Percentiles rank a stretch among this genome's conserved stretches.
Conservation (phyloP, 2,329 filamentous ascomycete genomes). For the Dactylellina sp. region DNA sequence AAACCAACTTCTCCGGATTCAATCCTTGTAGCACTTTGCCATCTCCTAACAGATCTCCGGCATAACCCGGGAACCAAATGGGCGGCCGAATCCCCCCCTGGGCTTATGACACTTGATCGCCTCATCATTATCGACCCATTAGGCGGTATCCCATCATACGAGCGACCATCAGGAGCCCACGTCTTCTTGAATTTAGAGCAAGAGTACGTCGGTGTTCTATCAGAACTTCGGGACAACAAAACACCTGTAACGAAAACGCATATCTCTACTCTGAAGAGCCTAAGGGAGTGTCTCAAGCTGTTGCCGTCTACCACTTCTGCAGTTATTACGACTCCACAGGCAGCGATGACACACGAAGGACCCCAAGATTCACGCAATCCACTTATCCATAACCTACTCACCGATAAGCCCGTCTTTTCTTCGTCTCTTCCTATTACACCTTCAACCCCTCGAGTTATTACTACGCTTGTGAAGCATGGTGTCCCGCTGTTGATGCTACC, state of each 20-base stretch:
- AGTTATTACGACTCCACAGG: constrained; percentile 85
- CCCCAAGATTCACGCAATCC: constrained; percentile 73
- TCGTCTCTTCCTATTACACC: constrained; percentile 80
- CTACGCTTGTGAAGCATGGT: constrained; percentile 89
- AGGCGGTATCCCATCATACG: constrained; percentile 81
- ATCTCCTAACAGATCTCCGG: constrained; percentile 73
- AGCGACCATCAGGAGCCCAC: constrained; percentile 73
- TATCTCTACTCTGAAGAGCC: constrained; percentile 78
- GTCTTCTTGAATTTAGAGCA: constrained; percentile 95
- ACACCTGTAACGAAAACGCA: constrained; percentile 64
- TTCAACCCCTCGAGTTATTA: constrained; percentile 67
- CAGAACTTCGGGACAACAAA: constrained; percentile 69
- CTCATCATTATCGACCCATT: constrained; percentile 88
- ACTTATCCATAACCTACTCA: constrained; percentile 93
- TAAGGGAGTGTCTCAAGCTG: constrained; percentile 76
- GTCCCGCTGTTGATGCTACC: constrained; percentile 87
- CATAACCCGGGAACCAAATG: constrained; percentile 65
- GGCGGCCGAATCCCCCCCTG: constrained; percentile 63
- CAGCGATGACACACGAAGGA: constrained; percentile 71
- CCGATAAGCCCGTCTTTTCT: constrained; percentile 91
- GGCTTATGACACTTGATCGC: constrained; percentile 74
- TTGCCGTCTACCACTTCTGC: constrained; percentile 87
- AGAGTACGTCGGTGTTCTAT: constrained; percentile 78
- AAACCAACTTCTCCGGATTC: constrained; percentile 71
- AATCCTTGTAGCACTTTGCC: constrained; percentile 79